Evolutionary conservation across 768 basidiomycete species (phyloP).

Genomic region (Termitomyces sp.): DNA sequence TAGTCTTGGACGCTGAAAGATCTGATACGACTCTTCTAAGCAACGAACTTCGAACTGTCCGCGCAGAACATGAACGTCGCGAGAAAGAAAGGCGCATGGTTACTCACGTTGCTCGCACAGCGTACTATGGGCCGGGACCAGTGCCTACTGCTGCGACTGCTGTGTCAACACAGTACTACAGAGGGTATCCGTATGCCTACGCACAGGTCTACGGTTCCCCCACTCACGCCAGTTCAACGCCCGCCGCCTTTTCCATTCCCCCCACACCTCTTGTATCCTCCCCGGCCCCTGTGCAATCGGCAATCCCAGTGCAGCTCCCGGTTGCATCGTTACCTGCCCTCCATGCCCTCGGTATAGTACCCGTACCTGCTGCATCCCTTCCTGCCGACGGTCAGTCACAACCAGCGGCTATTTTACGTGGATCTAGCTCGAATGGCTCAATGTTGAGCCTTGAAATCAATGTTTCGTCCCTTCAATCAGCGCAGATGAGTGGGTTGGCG

Average conservation of each 20-base stretch:
- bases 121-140: conserved; percentile 27
- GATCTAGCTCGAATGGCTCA: conserved; percentile 64
- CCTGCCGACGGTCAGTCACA: conserved; percentile 51
- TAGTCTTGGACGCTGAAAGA: conserved; percentile 61
- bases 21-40: conserved; percentile 50
- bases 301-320: conserved; percentile 68
- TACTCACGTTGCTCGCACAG: conserved; percentile 35
- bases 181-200: conserved; percentile 60
- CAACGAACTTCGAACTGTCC: conserved; percentile 55
- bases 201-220: conserved; percentile 47
- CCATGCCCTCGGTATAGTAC: conserved; percentile 67
- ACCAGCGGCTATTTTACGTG: conserved; percentile 71
- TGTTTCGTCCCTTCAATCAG: conserved; percentile 61
- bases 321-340: conserved; percentile 60
- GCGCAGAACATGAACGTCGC: conserved; percentile 59
- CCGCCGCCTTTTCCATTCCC: conserved; percentile 27
- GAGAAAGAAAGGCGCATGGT: conserved; percentile 63
- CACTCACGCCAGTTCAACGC: conserved; percentile 21
- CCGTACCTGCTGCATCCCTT: conserved; percentile 53
- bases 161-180: conserved; percentile 52
- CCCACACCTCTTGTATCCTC: conserved; percentile 20
- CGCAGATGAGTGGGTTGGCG: conserved; percentile 75
- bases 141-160: conserved; percentile 23
- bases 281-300: conserved; percentile 21
- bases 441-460: conserved; percentile 78